phyloP scores from a whole-genome alignment of 805 yeast species.

The Saccharomycopsis schoenii region DNA sequence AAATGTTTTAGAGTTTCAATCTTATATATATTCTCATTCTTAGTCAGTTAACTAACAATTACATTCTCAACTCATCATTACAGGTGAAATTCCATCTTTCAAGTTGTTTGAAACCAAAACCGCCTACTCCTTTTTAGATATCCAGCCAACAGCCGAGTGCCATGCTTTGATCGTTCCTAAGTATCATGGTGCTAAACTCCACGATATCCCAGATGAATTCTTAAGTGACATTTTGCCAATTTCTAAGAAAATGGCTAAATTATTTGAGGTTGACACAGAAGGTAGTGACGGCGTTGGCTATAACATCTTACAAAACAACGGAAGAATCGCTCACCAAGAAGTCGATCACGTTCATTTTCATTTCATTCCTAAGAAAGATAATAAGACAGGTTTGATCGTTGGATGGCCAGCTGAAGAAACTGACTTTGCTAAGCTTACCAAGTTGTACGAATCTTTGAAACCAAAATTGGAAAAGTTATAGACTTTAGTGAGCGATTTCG shows the following conservation, averaged over 20 bases:
- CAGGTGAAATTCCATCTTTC: constrained; percentile 90
- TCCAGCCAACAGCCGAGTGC: constrained; percentile 84
- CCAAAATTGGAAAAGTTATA: constrained; percentile 29
- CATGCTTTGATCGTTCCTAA: constrained; percentile 89
- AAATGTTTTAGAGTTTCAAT: too few species aligned
- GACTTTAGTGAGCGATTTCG: too few species aligned
- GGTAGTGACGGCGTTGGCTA: constrained; percentile 63
- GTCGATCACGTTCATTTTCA: constrained; percentile 97
- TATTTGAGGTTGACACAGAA: constrained; percentile 54
- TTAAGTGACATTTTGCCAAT: constrained; percentile 79
- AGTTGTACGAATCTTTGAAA: constrained; percentile 50
- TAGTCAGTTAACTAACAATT: background rate
- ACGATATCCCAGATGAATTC: constrained; percentile 86
- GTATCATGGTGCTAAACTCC: constrained; percentile 86
- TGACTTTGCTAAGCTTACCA: constrained; percentile 62
- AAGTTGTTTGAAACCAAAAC: constrained; percentile 80
- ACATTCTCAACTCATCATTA: background rate
- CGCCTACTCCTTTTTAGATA: constrained; percentile 80
- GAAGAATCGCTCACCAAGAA: constrained; percentile 88
- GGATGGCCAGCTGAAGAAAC: constrained; percentile 93
- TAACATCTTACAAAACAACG: constrained; percentile 87
- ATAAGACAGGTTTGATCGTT: constrained; percentile 65
- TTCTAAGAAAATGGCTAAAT: constrained; percentile 75
- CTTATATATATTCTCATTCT: background rate
- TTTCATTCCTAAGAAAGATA: constrained; percentile 79